Evolutionary conservation across 2,329 filamentous ascomycete species (phyloP), one percentile per base, ranked within the genome.

Genomic region (Exophiala sp.): DNA sequence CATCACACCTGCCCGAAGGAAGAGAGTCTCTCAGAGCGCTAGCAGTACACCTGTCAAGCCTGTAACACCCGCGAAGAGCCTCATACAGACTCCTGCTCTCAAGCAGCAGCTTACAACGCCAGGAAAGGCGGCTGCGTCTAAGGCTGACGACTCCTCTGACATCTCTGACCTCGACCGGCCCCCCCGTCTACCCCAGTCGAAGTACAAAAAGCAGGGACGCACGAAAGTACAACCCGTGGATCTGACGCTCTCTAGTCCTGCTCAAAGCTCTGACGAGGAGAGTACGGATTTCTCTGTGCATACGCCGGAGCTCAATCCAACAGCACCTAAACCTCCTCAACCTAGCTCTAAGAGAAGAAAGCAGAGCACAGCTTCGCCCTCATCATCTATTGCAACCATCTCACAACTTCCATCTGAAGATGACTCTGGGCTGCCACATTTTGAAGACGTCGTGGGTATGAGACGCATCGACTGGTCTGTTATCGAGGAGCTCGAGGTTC

Each of bases 281-380:
- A 63, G 47, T n/a, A 50, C 50, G 21, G 63, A 65, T 10, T 62
- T 68, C 5, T 61, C 58, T 18, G 66, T 72, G 5, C 62, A 64
- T 20, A 73, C 71, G 0, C 71, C 71, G 5, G 67, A 69, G 24
- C 50, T 72, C 6, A 70, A 72, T 57, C 65, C 68, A 2, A 52
- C 62, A 9, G 46, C 47, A 33, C 12, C 38, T 11, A 51, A 43
- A 11, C 57, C 39, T 41, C 56, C 52, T 4, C 8, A 11, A 9
- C 24, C 5, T 9, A 2, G 18, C 16, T 42, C 42, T 21, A 46
- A 41, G 8, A 34, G 14, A 34, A 47, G 38, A 42, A 40, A 24
- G 20, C 20, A 11, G 16, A 24, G 24, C 14, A n/a, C 40, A 12
- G 11, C 36, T 14, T 50, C 43, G 14, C 16, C n/a, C 20, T 44